A percentile compares a stretch with the other conserved stretches of the same genome.
Evolutionary conservation across 768 basidiomycete species (phyloP).

Genomic region (Daedaleopsis nitida): DNA sequence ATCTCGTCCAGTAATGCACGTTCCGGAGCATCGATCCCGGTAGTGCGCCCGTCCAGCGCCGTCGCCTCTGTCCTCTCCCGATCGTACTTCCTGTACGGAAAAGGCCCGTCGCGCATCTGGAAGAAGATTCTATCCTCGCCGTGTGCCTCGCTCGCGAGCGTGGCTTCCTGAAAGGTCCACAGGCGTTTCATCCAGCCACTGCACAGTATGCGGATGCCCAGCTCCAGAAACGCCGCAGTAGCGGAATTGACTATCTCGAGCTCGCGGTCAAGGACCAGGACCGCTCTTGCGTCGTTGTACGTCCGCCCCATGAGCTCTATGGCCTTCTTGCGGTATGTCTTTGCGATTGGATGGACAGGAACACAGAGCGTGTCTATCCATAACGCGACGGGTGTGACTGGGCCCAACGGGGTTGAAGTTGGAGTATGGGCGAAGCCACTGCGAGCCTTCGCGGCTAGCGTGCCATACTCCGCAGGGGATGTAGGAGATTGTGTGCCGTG

Average conservation of each 20-base stretch:
- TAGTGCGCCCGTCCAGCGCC: background rate
- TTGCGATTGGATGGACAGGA: background rate
- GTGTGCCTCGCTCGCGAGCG: slow-evolving; percentile 1
- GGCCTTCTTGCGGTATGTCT: slow-evolving; percentile 4
- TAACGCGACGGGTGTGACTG: background rate
- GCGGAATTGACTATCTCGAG: background rate
- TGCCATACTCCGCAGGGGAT: too few species aligned
- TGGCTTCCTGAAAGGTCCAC: slow-evolving; percentile 10
- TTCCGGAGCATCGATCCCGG: background rate
- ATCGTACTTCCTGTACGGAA: slow-evolving; percentile 1
- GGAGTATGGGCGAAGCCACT: too few species aligned
- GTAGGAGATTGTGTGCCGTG: background rate
- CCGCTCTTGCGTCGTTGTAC: background rate
- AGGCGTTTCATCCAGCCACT: slow-evolving; percentile 13
- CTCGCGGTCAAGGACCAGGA: slow-evolving; percentile 6
- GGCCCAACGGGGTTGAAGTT: too few species aligned
- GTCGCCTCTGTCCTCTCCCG: background rate
- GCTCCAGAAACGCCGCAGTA: background rate
- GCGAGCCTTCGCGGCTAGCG: too few species aligned
- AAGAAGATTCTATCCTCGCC: slow-evolving; percentile 4
- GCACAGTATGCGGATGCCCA: slow-evolving; percentile 5
- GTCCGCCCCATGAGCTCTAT: slow-evolving; percentile 5
- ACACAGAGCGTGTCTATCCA: slow-evolving; percentile 14
- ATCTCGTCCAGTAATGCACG: background rate
- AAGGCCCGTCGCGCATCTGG: slow-evolving; percentile 8